Base-by-base conservation (phyloP, 2,329 filamentous ascomycete genomes). In the Pseudocercospora eumusae region DNA sequence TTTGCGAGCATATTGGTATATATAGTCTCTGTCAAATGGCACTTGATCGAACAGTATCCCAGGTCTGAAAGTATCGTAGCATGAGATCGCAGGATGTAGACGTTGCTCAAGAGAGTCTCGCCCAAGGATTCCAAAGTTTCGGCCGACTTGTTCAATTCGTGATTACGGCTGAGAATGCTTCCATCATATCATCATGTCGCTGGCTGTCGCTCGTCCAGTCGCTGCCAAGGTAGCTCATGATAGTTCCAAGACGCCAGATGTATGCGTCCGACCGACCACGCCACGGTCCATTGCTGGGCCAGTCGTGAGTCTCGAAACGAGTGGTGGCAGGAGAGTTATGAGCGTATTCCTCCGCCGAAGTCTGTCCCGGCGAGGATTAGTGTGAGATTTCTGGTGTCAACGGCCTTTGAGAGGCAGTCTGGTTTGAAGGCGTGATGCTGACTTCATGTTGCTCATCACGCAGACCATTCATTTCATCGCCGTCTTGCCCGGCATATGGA, bases 61-160 rank as follows among this genome's bases (percentile, higher is more conserved):
- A 65, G 40, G 64, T 63, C 1, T 63, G 52, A 25, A 63, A 63
- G 45, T 63, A 65, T 27, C 61, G 31, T 21, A 45, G 31, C n/a
- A 61, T 49, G 23, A 65, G 45, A 25, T 59, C 64, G 20, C 31
- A 33, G 31, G 47, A 62, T 21, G 44, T 57, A 63, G 28, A 65
- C 45, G 13, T 27, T 25, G 47, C n/a, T n/a, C 3, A 10, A 23
- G 4, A 50, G 23, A 13, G 23, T 15, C n/a, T 50, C 47, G 15
- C 23, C 23, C 2, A 25, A 13, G 10, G 56, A 53, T 20, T 54
- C 20, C 23, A 49, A 36, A 18, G 45, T 57, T 15, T 56, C 45
- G 33, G 52, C 36, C 8, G 40, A 42, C 6, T 57, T 21, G 56
- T 40, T 59, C n/a, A 56, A 15, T 20, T 56, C 53, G 10, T 10